Base-by-base conservation (phyloP, 1,139 yeast species). In the Taphrina pruni region DNA sequence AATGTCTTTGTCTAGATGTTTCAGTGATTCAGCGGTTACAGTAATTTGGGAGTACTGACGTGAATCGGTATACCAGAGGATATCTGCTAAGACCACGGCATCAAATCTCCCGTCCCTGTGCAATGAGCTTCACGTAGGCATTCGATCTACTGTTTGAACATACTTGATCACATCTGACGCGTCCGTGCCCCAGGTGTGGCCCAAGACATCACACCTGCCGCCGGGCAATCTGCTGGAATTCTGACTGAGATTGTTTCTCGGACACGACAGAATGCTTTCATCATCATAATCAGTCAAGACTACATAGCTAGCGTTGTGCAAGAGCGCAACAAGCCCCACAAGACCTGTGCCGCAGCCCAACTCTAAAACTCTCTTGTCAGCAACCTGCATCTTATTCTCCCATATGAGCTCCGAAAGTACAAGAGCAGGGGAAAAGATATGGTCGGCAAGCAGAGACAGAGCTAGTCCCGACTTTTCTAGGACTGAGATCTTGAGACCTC, bases 321-420 rank as follows among this genome's bases (percentile, higher is more conserved):
- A n/a, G 12, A 58, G 43, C 8, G 62, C 62, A 9, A 58, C 14
- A 20, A 58, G 46, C 26, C 62, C 62, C 21, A 58, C 62, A 6
- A 58, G 54, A 5, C 62, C 62, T 7, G 62, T 58, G n/a, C 62
- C 62, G 32, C 62, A 58, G 41, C 62, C 62, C 6, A 58, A 17
- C 21, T 58, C 62, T 20, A 58, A 9, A n/a, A 58, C 52, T 43
- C 54, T 32, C 20, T 45, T 58, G 11, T 35, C 54, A 14, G 11
- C n/a, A 41, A 58, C 62, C 11, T 21, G 12, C n/a, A 58, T 58
- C 26, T 17, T 43, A n/a, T 39, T 32, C n/a, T 21, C 32, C 43
- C 39, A 45, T 43, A 58, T 58, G 9, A 58, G 21, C 17, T 58
- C 62, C 12, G 62, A 58, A 6, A 58, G 43, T 8, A 58, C 62